phyloP scores from a whole-genome alignment of 2,329 filamentous ascomycete species.

The Colletotrichum sojae region DNA sequence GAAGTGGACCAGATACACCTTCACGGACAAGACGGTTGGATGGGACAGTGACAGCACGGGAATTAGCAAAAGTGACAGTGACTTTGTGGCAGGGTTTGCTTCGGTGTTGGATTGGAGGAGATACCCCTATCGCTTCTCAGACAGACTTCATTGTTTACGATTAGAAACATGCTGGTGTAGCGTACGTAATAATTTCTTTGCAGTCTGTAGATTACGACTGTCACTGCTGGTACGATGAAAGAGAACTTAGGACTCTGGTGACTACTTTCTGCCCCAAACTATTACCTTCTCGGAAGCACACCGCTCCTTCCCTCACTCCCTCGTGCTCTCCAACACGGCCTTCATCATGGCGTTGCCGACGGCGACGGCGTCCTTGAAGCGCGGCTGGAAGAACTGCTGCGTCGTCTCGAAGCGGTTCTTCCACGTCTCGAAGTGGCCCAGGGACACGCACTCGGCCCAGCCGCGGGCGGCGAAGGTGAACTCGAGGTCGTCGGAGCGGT shows the following conservation, averaged over 20 bases:
- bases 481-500: conserved; percentile 95
- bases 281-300: no score
- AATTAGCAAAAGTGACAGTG: background rate
- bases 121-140: conserved; percentile 13
- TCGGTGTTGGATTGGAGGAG: conserved; percentile 24
- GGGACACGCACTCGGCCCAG: conserved; percentile 93
- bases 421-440: conserved; percentile 95
- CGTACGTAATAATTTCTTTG: background rate
- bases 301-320: conserved; percentile 38
- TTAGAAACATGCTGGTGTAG: conserved; percentile 1
- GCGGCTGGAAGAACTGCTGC: conserved; percentile 90
- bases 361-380: conserved; percentile 88
- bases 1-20: background rate
- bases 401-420: conserved; percentile 91
- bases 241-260: no score
- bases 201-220: no score
- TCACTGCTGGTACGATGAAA: no score
- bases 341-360: conserved; percentile 98
- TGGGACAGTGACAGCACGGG: background rate
- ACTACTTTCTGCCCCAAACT: no score
- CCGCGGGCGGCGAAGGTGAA: conserved; percentile 97
- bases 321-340: conserved; percentile 88
- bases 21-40: background rate
- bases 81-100: conserved; percentile 2
- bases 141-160: conserved; percentile 11